Evolutionary conservation across 2,329 filamentous ascomycete genomes (phyloP).

Genomic region (Aspergillus ustus): DNA sequence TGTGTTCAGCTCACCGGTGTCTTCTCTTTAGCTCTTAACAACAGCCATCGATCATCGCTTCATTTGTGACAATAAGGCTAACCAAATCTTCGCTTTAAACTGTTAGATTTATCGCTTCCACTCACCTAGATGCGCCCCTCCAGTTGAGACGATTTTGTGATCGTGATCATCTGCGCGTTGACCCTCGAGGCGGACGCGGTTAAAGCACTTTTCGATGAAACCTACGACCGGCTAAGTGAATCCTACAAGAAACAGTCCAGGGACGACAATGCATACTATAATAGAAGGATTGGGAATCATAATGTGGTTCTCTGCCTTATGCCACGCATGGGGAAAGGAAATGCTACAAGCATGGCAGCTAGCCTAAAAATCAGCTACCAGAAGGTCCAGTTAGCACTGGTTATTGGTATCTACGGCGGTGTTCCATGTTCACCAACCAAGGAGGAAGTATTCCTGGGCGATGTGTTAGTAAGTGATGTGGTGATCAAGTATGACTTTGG

Average conservation of each 20-base stretch:
- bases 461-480: slow-evolving; percentile 1
- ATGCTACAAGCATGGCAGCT: not conserved
- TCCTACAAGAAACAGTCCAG: not conserved
- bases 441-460: slow-evolving; percentile 1
- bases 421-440: not conserved
- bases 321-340: slow-evolving; percentile 7
- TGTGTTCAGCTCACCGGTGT: no score
- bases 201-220: slow-evolving; percentile 4
- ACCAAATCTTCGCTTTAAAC: not conserved
- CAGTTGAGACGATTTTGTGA: not conserved
- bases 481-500: slow-evolving; percentile 13
- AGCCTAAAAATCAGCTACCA: slow-evolving; percentile 4
- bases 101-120: not conserved
- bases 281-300: not conserved
- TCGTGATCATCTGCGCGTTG: slow-evolving; percentile 8
- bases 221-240: not conserved
- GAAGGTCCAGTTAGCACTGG: not conserved
- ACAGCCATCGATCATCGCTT: no score
- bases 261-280: slow-evolving; percentile 3
- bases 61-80: not conserved
- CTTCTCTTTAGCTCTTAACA: no score
- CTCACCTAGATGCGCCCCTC: not conserved
- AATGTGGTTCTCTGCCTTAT: slow-evolving; percentile 9
- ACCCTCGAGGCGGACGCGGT: slow-evolving; percentile 6
- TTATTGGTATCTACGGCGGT: slow-evolving; percentile 8